Evolutionary conservation across 306 rosid species (phyloP).

Genomic region (Dryas alaskensis): DNA sequence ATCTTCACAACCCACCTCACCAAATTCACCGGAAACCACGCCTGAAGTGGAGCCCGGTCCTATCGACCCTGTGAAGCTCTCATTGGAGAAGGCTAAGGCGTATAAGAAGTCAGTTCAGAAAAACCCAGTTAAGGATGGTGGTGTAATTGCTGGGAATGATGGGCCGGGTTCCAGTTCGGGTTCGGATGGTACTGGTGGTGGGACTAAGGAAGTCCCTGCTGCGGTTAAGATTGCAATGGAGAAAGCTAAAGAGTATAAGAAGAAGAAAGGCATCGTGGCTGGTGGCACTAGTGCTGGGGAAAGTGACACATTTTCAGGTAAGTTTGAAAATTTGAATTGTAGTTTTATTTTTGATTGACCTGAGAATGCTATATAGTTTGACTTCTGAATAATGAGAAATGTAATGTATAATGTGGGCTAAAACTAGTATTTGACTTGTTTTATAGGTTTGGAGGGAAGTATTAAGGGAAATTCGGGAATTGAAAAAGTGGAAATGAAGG

Average conservation of each 20-base stretch:
- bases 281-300: slow-evolving; percentile 9
- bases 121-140: slow-evolving; percentile 26
- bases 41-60: slow-evolving; percentile 28
- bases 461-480: slow-evolving; percentile 25
- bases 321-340: background rate
- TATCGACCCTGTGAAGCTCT: slow-evolving; percentile 59
- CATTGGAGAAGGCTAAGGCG: slow-evolving; percentile 60
- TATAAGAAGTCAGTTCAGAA: slow-evolving; percentile 43
- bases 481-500: slow-evolving; percentile 41
- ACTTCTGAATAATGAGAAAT: background rate
- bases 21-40: slow-evolving; percentile 28
- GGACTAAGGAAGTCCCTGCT: slow-evolving; percentile 39
- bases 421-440: slow-evolving; percentile 27
- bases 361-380: no score
- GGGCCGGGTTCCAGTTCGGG: slow-evolving; percentile 18
- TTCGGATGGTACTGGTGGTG: slow-evolving; percentile 22
- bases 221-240: slow-evolving; percentile 57
- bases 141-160: slow-evolving; percentile 17
- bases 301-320: slow-evolving; percentile 39
- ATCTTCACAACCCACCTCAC: slow-evolving; percentile 34
- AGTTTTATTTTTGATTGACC: no score
- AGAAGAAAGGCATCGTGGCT: slow-evolving; percentile 29
- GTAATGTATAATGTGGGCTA: slow-evolving; percentile 22
- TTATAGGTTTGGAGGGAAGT: slow-evolving; percentile 42
- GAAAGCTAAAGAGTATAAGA: slow-evolving; percentile 53